Evolutionary conservation across 306 rosid genomes (phyloP).

Genomic region (Trifolium subterraneum): DNA sequence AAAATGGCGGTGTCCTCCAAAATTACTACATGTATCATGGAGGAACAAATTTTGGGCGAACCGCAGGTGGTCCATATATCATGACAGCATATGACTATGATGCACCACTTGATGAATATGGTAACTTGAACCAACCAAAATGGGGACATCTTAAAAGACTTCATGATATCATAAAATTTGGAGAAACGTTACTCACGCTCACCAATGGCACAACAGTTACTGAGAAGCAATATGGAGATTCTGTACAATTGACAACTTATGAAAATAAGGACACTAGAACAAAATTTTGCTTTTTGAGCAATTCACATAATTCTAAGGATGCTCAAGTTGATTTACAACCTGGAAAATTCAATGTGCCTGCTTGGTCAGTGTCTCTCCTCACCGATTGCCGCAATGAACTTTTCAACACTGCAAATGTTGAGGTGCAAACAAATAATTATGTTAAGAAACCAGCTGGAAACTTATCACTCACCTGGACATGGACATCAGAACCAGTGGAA

Average conservation of each 20-base stretch:
- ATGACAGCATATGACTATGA: neutral
- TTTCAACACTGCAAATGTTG: neutral
- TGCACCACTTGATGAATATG: neutral
- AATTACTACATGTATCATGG: neutral
- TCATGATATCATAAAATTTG: neutral
- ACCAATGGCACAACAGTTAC: neutral
- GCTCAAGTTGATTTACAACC: neutral
- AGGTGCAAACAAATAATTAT: neutral
- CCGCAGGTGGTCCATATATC: neutral
- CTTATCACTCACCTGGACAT: neutral
- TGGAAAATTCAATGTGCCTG: neutral
- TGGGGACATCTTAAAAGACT: neutral
- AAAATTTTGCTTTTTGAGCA: neutral
- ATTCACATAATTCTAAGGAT: neutral
- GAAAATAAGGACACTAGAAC: neutral
- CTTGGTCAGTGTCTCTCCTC: neutral
- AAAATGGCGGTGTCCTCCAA: neutral
- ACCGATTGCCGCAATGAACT: neutral
- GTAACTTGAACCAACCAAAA: neutral
- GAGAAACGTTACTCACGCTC: neutral
- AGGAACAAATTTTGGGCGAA: neutral
- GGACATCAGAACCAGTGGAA: neutral
- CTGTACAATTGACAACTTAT: neutral
- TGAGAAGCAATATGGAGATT: neutral
- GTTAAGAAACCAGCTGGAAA: neutral